These are phyloP conservation scores for Fusarium keratoplasticum DNA, from an alignment of 2,329 filamentous ascomycete genomes.

Conservation along the genomic window DNA sequence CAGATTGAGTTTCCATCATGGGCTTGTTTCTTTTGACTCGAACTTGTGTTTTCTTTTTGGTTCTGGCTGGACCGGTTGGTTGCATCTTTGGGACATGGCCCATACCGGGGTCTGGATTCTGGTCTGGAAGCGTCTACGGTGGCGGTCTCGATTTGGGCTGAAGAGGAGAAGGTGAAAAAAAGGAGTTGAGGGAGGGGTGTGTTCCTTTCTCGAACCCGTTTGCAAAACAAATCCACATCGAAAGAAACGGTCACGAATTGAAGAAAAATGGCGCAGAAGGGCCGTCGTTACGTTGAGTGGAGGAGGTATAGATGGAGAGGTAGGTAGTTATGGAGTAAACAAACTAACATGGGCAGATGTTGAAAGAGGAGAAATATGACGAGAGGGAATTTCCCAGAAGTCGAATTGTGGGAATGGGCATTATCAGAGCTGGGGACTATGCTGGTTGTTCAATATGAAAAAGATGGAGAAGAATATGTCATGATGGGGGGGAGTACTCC, in stretches of 20 bases:
- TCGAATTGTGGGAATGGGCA: conserved; percentile 20
- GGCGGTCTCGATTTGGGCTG: conserved; percentile 12
- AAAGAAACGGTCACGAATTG: background rate
- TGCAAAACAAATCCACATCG: background rate
- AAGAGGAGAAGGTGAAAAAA: background rate
- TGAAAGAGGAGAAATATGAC: background rate
- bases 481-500: conserved; percentile 11
- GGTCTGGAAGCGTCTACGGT: conserved; percentile 36
- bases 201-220: background rate
- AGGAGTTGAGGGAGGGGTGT: background rate
- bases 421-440: conserved; percentile 10
- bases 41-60: background rate
- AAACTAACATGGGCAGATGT: background rate
- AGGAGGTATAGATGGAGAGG: background rate
- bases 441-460: conserved; percentile 7
- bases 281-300: background rate
- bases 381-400: background rate
- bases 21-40: background rate
- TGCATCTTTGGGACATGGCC: conserved; percentile 17
- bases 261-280: conserved; percentile 12
- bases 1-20: background rate
- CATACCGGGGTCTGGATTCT: background rate
- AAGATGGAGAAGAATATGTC: conserved; percentile 25
- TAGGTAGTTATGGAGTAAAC: background rate
- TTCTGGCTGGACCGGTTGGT: background rate